Evolutionary conservation across 495 filamentous ascomycete genomes (phyloP).

Genomic region (Trichocladium uniseriatum): DNA sequence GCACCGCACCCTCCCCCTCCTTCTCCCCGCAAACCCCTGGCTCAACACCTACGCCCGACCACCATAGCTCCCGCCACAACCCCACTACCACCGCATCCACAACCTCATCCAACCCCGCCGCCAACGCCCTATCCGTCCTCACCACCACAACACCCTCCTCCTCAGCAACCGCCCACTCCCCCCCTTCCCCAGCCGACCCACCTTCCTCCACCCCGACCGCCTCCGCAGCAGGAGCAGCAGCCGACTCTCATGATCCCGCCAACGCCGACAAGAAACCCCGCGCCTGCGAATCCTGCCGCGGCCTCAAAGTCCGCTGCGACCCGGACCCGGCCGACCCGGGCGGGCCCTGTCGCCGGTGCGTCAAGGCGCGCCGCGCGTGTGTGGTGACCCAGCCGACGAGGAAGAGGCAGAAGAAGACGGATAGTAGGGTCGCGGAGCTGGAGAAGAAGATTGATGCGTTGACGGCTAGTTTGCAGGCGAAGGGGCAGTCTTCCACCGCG

Average conservation of each 20-base stretch:
- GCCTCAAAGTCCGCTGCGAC: constrained; percentile 85
- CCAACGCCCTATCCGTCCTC: neutral
- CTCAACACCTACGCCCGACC: neutral
- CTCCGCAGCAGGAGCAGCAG: neutral
- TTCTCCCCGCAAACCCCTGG: constrained; percentile 12
- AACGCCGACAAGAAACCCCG: constrained; percentile 56
- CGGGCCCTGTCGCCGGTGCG: constrained; percentile 73
- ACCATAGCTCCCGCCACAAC: neutral
- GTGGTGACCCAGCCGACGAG: constrained; percentile 73
- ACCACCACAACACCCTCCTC: neutral
- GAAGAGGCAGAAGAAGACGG: constrained; percentile 89
- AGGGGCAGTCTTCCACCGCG: no score
- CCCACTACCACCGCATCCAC: neutral
- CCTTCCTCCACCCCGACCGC: neutral
- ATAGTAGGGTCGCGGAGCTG: constrained; percentile 82
- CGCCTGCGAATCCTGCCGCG: constrained; percentile 89
- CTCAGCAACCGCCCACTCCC: neutral
- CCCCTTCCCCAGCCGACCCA: neutral
- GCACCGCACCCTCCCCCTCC: neutral
- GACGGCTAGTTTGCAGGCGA: constrained; percentile 64
- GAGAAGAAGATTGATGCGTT: constrained; percentile 91
- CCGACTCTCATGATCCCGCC: no score
- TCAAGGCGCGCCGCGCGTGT: constrained; percentile 71
- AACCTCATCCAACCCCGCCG: neutral
- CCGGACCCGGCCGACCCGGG: constrained; percentile 53